Base-by-base conservation (phyloP, 257 asterid species). In the Verbascum thapsus region DNA sequence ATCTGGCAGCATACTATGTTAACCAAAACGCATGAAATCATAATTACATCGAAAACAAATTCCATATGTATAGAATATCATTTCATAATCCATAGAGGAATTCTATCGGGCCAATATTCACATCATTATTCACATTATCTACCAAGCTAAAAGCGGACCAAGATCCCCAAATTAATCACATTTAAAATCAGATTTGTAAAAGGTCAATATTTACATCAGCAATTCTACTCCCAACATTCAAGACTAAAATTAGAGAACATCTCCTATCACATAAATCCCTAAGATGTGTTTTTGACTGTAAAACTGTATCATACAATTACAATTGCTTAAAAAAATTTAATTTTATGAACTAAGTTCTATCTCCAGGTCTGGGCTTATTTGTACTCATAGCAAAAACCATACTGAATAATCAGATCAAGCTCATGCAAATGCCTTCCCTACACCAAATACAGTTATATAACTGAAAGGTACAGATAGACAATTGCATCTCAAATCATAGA, bases 101-200 rank as follows among this genome's bases (percentile, higher is more conserved):
- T 17, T 6, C 23, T 59, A 39, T 39, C 18, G 51, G 47, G 48
- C 68, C 58, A 67, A 72, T 52, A 62, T 50, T 58, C 43, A 61
- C 65, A 69, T 19, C 41, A 72, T 55, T 73, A 68, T 71, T 61
- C 76, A 73, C 82, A 68, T 15, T 11, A 63, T 58, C 51, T 53
- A 54, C 56, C 64, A 56, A 52, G 43, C 53, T 53, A 59, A 48
- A 41, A 16, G 13, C 50, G 40, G 20, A 48, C 52, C 55, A 26
- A 1, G 51, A 8, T 19, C 56, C 63, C 63, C 17, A 22, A 16
- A n/a, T 18, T 13, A 30, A 19, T 34, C 35, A 45, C 10, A 45
- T 23, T n/a, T 26, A 26, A 26, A 26, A 26, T 26, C 32, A 26
- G n/a, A n/a, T n/a, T 17, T 6, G 17, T 59, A 39, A 44, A 13